Conservation (phyloP, 129 eudicot species). For the Apium graveolens region DNA sequence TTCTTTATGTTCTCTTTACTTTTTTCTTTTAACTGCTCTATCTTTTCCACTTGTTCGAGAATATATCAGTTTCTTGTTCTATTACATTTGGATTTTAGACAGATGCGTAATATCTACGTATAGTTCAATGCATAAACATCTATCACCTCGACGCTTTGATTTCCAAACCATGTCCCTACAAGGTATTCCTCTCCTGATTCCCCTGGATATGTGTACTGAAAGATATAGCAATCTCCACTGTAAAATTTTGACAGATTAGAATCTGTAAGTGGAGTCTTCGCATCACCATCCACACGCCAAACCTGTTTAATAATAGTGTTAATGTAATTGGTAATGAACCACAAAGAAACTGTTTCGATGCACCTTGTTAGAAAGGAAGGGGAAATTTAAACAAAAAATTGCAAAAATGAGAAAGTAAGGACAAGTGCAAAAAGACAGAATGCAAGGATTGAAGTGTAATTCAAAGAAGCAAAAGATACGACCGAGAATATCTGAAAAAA, state of each 20-base stretch:
- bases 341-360: background rate
- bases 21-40: background rate
- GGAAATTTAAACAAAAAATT: background rate
- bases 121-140: background rate
- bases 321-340: conserved; percentile 13
- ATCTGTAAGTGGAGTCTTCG: conserved; percentile 51
- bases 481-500: background rate
- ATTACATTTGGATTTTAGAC: background rate
- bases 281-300: conserved; percentile 86
- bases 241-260: conserved; percentile 73
- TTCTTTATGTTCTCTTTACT: background rate
- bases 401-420: background rate
- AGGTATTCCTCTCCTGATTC: conserved; percentile 78
- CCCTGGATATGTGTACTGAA: conserved; percentile 80
- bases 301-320: conserved; percentile 41
- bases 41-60: background rate
- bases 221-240: conserved; percentile 93
- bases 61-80: background rate
- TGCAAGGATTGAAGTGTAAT: background rate
- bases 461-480: background rate
- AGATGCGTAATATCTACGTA: background rate
- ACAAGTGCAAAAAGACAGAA: background rate
- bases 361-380: background rate
- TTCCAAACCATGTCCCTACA: conserved; percentile 87
- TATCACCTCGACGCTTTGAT: conserved; percentile 70